These are phyloP conservation scores for Musa balbisiana DNA, from an alignment of 202 grass and related monocot species.

Conservation along the genomic window DNA sequence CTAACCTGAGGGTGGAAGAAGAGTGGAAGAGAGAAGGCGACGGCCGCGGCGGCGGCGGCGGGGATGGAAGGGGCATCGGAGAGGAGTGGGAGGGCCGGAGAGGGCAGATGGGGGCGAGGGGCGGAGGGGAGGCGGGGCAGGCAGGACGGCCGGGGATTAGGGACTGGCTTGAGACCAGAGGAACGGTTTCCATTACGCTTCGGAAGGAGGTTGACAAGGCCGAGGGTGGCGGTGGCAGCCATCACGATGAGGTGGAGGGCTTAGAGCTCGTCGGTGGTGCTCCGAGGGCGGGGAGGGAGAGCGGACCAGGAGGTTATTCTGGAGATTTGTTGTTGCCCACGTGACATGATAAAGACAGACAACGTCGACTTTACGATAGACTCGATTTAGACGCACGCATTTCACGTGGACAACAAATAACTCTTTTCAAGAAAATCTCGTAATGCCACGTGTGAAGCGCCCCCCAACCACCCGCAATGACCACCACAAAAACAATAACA, in stretches of 20 bases:
- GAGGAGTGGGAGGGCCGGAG: no score
- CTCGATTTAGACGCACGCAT: not conserved
- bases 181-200: not conserved
- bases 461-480: no score
- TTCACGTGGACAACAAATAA: not conserved
- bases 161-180: not conserved
- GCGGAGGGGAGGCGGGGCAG: not conserved
- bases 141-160: not conserved
- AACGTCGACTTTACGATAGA: no score
- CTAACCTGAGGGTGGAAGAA: constrained; percentile 1
- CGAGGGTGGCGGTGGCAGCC: no score
- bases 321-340: not conserved
- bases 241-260: not conserved
- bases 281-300: not conserved
- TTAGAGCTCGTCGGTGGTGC: no score
- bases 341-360: not conserved
- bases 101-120: not conserved
- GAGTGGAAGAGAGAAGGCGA: not conserved
- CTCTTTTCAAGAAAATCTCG: no score
- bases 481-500: no score
- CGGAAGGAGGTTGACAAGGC: not conserved
- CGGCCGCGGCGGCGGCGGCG: not conserved
- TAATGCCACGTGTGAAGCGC: no score
- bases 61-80: not conserved
- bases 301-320: not conserved